Evolutionary conservation across 805 yeast species (phyloP), one percentile per base, ranked within the genome.

Genomic region (Lipomyces mesembrius): DNA sequence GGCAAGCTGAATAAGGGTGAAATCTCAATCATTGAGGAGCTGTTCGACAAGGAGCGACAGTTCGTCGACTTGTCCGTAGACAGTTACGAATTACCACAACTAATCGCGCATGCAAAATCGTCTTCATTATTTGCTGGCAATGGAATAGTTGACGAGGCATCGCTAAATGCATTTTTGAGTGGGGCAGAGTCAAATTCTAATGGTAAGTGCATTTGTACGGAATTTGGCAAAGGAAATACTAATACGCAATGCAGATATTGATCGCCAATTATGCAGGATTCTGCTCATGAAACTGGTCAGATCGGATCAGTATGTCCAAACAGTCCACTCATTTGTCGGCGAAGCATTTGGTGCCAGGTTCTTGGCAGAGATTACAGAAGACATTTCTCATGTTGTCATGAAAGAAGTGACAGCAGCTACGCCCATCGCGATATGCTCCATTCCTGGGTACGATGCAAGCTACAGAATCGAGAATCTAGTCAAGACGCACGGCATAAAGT

Each of bases 391-490:
- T 6, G 39, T 82, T 3, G 65, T 77, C 5, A 14, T 68, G 8
- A 59, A 56, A 53, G 63, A 73, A 39, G 57, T 65, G 14, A 53
- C 68, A 5, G 14, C 71, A 11, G 52, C 61, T 8, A 75, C 71
- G 4, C 84, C 87, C 1, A 74, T 89, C 0, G 75, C 90, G 20
- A 70, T 91, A 32, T 84, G 87, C 27, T 83, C 88, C 0, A 82
- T 86, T 5, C 83, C 83, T 34, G 90, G 90, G 2, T 82, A 79
- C 66, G 98, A 93, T 76, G 87, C 94, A 0, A 83, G 89, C 0
- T 80, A 80, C 63, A 82, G 79, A 62, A 80, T 92, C 2, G 80
- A 80, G 39, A 75, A 77, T 39, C 66, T 84, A 5, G 87, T 91
- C 0, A 71, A 73, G 1, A 49, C 68, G 0, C 17, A 51, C 0